Percentiles rank a stretch among this genome's conserved stretches.
These are phyloP conservation scores for Ascochyta lentis DNA, from an alignment of 2,329 filamentous ascomycete species.

Conservation along the genomic window DNA sequence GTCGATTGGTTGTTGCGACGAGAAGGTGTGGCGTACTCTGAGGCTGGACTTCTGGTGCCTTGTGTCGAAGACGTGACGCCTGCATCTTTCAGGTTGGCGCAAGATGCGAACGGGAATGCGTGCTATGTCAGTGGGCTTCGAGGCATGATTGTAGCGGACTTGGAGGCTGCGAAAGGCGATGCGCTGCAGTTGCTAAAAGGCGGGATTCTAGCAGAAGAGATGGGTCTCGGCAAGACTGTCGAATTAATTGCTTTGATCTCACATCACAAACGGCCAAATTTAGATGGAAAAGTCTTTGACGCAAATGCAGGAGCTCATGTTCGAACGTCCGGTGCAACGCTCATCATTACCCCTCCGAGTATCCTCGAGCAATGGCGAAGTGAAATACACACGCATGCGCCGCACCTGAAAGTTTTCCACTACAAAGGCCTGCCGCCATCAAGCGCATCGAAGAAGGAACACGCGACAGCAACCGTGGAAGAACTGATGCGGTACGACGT, in stretches of 20 bases:
- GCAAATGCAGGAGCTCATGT: constrained; percentile 54
- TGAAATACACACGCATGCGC: constrained; percentile 65
- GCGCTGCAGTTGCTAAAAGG: constrained; percentile 54
- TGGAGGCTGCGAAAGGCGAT: constrained; percentile 51
- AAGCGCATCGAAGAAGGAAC: constrained; percentile 37
- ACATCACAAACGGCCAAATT: constrained; percentile 59
- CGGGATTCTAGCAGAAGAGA: constrained; percentile 79
- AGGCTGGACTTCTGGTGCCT: constrained; percentile 22
- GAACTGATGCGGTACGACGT: constrained; percentile 61
- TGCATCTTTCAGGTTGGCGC: constrained; percentile 54
- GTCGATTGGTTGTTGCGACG: constrained; percentile 73
- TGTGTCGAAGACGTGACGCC: constrained; percentile 34
- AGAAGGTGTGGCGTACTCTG: constrained; percentile 64
- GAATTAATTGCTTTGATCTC: constrained; percentile 76
- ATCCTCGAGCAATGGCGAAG: constrained; percentile 69
- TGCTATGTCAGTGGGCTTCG: constrained; percentile 70
- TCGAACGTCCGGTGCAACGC: constrained; percentile 61
- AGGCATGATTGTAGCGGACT: constrained; percentile 63
- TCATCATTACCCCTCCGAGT: constrained; percentile 68
- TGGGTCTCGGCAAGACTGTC: constrained; percentile 83
- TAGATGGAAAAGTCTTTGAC: constrained; percentile 42
- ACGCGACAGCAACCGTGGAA: constrained; percentile 52
- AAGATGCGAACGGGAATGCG: constrained; percentile 55
- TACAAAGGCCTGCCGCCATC: constrained; percentile 60
- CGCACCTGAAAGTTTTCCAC: constrained; percentile 61